Percentiles rank a stretch among this genome's conserved stretches.
Evolutionary conservation across 371 early-diverging fungal species (phyloP).

Genomic region (Mucor racemosus): DNA sequence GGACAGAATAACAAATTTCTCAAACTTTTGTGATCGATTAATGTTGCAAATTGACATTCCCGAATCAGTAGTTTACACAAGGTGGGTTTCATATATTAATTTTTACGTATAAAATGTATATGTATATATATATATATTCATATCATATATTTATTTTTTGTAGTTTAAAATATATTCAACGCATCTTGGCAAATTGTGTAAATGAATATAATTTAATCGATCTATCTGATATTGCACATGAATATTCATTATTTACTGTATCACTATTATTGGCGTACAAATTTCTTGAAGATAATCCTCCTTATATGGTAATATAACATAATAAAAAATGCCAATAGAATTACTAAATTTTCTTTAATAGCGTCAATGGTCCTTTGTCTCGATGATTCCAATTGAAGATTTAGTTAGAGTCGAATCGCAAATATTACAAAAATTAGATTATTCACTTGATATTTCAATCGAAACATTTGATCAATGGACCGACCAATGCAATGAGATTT

Average conservation of each 20-base stretch:
- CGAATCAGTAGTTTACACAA: conserved; percentile 33
- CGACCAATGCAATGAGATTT: conserved; percentile 30
- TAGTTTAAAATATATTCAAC: conserved; percentile 41
- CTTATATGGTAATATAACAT: conserved; percentile 32
- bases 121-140: not conserved
- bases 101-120: not conserved
- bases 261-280: conserved; percentile 42
- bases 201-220: conserved; percentile 22
- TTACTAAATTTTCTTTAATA: conserved; percentile 15
- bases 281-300: conserved; percentile 41
- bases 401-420: conserved; percentile 26
- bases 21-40: conserved; percentile 25
- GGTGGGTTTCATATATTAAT: conserved; percentile 16
- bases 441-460: conserved; percentile 25
- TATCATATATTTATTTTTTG: not conserved
- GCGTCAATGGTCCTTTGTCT: conserved; percentile 35
- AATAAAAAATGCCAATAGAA: conserved; percentile 30
- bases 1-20: conserved; percentile 24
- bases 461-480: conserved; percentile 24
- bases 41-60: conserved; percentile 22
- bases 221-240: conserved; percentile 29
- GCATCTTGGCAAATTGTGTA: conserved; percentile 24
- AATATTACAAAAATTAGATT: conserved; percentile 21
- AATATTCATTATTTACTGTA: conserved; percentile 39
- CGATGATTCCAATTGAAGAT: conserved; percentile 29